A percentile compares a stretch with the other conserved stretches of the same genome.
Evolutionary conservation across 1,139 yeast genomes (phyloP).

Genomic region (Candida sp.): DNA sequence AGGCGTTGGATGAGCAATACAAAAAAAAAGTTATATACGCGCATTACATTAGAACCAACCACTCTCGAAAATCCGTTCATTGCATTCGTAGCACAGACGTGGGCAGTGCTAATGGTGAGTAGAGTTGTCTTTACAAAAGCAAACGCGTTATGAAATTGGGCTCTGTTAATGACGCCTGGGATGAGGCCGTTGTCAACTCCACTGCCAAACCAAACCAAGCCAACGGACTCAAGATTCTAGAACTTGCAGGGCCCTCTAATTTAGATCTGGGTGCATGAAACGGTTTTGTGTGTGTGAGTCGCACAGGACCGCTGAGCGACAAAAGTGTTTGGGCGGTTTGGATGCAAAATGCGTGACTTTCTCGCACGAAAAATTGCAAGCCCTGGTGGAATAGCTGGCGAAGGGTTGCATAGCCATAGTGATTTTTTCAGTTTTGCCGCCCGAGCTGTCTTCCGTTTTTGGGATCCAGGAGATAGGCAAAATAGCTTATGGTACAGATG

Average conservation of each 20-base stretch:
- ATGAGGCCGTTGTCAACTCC: no score
- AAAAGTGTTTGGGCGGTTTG: neutral
- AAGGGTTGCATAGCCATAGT: neutral
- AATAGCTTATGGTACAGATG: neutral
- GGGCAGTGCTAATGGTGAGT: no score
- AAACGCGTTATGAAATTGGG: no score
- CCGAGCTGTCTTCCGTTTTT: neutral
- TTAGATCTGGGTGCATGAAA: neutral
- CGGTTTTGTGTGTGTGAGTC: neutral
- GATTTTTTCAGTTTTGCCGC: neutral
- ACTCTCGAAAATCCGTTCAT: no score
- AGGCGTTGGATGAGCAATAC: no score
- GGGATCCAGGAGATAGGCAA: neutral
- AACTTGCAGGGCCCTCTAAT: neutral
- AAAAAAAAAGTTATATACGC: no score
- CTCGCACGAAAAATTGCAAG: neutral
- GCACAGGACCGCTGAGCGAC: neutral
- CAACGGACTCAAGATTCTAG: neutral
- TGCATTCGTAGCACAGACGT: no score
- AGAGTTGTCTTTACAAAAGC: no score
- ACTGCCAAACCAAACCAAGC: no score
- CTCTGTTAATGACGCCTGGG: neutral
- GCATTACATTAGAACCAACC: no score
- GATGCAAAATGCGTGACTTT: slow-evolving; percentile 1
- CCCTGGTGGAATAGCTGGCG: neutral